Evolutionary conservation across 208 protist species (phyloP), one percentile per base, ranked within the genome.

Genomic region (Crithidia bombi): DNA sequence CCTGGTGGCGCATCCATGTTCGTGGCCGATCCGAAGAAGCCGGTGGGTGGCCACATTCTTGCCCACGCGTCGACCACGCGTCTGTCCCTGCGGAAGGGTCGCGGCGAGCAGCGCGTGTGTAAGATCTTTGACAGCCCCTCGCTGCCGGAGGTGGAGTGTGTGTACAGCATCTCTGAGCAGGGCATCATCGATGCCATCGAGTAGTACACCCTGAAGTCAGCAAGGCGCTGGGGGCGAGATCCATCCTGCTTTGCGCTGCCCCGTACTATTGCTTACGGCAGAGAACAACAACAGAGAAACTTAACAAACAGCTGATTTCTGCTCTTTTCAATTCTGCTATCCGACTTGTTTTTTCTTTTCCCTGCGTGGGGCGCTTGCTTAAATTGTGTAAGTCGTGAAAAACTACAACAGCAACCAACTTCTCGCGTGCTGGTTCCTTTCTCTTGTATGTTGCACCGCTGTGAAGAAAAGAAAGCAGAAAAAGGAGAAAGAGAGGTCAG

Each of bases 121-220:
- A 99, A 99, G 72, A 98, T 99, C 46, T 99, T 99, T 69, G 98
- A 99, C 82, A 98, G 95, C 57, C 98, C 98, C 5, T 95, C 77
- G 26, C 77, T 99, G n/a, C 98, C 98, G 4, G 98, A 99, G 82
- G 75, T 88, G 32, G 98, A 99, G 81, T 97, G 92, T 66, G 88
- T 97, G 19, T 98, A 97, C 84, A 82, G 85, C 59, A 99, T 99
- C 49, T 89, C 93, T 19, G 93, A 97, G 30, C 94, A 94, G 38
- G 98, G 98, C 44, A 99, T 99, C 57, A 79, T 78, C 32, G 98
- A 99, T 69, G 90, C 94, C 7, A 71, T 81, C 33, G 95, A 98
- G 35, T 98, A 81, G 82, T 12, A n/a, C 17, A 23, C 21, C 21
- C 25, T 30, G n/a, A n/a, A n/a, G n/a, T n/a, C n/a, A n/a, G n/a